These are phyloP conservation scores for Pseudevernia furfuracea DNA, from an alignment of 495 filamentous ascomycete species.

Conservation along the genomic window DNA sequence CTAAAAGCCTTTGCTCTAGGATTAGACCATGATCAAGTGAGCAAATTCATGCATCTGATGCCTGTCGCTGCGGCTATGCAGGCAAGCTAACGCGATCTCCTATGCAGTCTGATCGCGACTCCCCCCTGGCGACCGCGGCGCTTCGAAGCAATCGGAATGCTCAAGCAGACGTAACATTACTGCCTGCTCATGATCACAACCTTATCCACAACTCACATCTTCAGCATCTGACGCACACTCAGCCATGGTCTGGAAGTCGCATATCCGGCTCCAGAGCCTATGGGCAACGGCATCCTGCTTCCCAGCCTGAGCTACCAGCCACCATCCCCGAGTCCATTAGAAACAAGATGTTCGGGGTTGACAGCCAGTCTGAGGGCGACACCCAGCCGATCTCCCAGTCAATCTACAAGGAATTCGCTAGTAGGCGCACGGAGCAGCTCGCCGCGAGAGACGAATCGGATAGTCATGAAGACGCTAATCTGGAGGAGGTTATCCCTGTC, in stretches of 20 bases:
- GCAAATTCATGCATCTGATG: conserved; percentile 11
- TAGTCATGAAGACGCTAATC: conserved; percentile 23
- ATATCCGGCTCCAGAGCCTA: background rate
- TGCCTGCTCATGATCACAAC: background rate
- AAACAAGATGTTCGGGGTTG: conserved; percentile 16
- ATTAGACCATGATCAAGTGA: conserved; percentile 19
- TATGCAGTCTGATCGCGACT: conserved; percentile 20
- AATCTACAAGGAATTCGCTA: conserved; percentile 43
- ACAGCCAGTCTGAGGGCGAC: conserved; percentile 33
- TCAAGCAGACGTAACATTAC: background rate
- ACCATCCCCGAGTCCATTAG: conserved; percentile 24
- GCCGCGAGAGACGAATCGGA: conserved; percentile 22
- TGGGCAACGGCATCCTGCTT: conserved; percentile 8
- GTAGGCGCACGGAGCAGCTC: conserved; percentile 29
- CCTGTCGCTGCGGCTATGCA: conserved; percentile 24
- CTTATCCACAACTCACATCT: background rate
- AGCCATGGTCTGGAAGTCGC: conserved; percentile 7
- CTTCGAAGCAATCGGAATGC: conserved; percentile 1
- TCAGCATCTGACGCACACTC: background rate
- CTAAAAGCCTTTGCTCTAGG: conserved; percentile 45
- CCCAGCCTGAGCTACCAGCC: conserved; percentile 21
- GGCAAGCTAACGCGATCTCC: conserved; percentile 21
- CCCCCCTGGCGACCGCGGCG: background rate
- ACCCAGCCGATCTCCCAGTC: conserved; percentile 49
- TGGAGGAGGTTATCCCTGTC: conserved; percentile 33